Base-by-base conservation (phyloP, 805 yeast genomes). In the Nakazawaea wickerhamii region DNA sequence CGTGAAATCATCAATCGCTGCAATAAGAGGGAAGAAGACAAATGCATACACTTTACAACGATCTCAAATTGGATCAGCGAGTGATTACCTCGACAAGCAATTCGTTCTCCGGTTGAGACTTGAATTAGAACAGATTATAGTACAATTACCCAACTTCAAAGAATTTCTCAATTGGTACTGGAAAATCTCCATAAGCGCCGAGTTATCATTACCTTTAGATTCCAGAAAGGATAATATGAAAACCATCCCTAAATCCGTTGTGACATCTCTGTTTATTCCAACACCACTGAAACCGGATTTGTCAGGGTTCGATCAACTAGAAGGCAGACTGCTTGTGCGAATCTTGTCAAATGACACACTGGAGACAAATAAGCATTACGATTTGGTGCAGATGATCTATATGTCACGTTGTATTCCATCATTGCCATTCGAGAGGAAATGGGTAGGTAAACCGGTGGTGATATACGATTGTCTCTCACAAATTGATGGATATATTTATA, bases 81-180 rank as follows among this genome's bases (percentile, higher is more conserved):
- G 25, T 8, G 45, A 43, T 26, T 20, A 7, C 15, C 10, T 9
- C 6, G 11, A 15, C 7, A 33, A 20, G 20, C 19, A 9, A 11
- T 43, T 37, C 22, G 41, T 38, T 9, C 23, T 43, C 7, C 25
- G 45, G 14, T 6, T 38, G 17, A 22, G 45, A 14, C n/a, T 27
- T 22, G 45, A 43, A 21, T 5, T 38, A 18, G 39, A 38, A 18
- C 45, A 43, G 21, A 18, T 38, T 5, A 4, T 38, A 9, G 19
- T 43, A 10, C 38, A 37, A 18, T 5, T 17, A 13, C 36, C 42
- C 25, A 43, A 43, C 21, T 43, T 38, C 26, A 32, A 32, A 26
- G 42, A 43, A 5, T 43, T 32, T 14, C 3, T 37, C 20, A 38
- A 43, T 18, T 43, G 41, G 41, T 38, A 32, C 14, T 37, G 23